These are phyloP conservation scores for Phaeotremella skinneri DNA, from an alignment of 768 basidiomycete species.

Conservation along the genomic window DNA sequence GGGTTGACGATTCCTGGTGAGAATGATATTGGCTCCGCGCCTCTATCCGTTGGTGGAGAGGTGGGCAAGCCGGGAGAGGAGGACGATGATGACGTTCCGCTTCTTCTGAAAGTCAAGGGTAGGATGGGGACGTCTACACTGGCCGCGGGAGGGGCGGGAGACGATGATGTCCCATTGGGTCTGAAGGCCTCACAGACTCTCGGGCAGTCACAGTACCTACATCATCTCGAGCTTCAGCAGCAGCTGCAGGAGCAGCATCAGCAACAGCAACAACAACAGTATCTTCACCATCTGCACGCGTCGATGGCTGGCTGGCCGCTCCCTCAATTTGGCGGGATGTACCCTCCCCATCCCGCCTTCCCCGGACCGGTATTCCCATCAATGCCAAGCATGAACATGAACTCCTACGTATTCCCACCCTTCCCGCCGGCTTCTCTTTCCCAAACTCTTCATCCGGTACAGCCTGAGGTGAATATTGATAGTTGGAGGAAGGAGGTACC, in stretches of 20 bases:
- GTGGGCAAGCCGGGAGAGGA: not conserved
- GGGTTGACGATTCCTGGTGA: not conserved
- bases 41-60: no score
- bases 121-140: not conserved
- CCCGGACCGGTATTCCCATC: not conserved
- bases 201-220: not conserved
- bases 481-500: conserved; percentile 42
- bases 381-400: not conserved
- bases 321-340: conserved; percentile 7
- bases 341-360: not conserved
- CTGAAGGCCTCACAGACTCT: conserved; percentile 10
- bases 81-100: not conserved
- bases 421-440: not conserved
- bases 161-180: conserved; percentile 44
- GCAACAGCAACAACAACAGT: not conserved
- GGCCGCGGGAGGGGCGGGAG: not conserved
- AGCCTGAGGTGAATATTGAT: conserved; percentile 29
- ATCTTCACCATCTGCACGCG: conserved; percentile 25
- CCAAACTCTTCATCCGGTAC: not conserved
- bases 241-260: conserved; percentile 5
- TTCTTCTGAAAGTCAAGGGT: not conserved
- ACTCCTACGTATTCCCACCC: not conserved
- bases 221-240: conserved; percentile 19
- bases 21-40: no score
- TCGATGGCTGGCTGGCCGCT: conserved; percentile 24